Evolutionary conservation across 208 protist genomes (phyloP), one percentile per base, ranked within the genome.

Genomic region (Trypanosoma mega): DNA sequence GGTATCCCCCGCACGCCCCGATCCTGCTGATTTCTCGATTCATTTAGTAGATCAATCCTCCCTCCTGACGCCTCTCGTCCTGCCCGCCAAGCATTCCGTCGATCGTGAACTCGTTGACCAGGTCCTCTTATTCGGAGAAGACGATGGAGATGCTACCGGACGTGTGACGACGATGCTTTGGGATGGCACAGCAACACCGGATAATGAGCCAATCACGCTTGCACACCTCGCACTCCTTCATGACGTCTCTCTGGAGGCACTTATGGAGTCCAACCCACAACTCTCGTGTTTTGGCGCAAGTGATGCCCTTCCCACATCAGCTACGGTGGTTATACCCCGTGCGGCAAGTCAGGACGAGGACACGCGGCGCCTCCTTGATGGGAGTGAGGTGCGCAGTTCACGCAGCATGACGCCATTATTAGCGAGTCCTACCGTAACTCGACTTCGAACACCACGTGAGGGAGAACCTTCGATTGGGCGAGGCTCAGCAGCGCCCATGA

Each of bases 161-260:
- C 34, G 34, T 39, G 34, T 12, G 34, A 12, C 34, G 12, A 16
- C 34, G 34, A 16, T 39, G 34, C 7, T 54, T 39, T 30, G 20
- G 14, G 45, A 62, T 43, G 37, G n/a, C 30, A n/a, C 55, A 6
- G 45, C 47, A 1, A 70, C 68, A 20, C 67, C 49, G 9, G 62
- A 67, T 43, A 68, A 74, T 53, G 72, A 74, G 49, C 67, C 80
- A 2, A 53, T 55, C 18, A 81, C 79, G 16, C 58, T 87, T 11
- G 37, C 54, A 34, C 63, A 74, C 57, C 26, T 82, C 6, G 50
- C 76, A 0, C 68, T 74, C 27, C 23, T 76, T 46, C 64, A 87
- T 48, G 57, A 72, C 48, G 20, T 76, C 20, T 34, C 76, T 9
- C 23, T 75, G 11, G 24, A 52, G 26, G 51, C 29, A 31, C 64